Evolutionary conservation across 2,329 filamentous ascomycete species (phyloP).

Genomic region (Aspergillus eucalypticola): DNA sequence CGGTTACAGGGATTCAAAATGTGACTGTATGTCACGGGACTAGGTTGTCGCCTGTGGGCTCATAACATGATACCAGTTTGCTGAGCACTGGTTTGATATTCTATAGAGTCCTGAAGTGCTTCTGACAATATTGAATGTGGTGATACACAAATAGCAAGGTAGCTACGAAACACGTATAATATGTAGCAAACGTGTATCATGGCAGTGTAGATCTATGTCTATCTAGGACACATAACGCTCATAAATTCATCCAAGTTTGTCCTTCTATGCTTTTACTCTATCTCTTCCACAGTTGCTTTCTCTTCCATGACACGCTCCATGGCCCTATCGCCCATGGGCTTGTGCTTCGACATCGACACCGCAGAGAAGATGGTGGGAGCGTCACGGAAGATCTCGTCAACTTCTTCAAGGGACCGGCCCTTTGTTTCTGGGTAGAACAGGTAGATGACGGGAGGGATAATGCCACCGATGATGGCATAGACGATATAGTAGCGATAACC

Average conservation of each 20-base stretch:
- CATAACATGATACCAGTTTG: too few relatives aligned
- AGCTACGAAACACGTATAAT: too few relatives aligned
- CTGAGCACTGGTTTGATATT: too few relatives aligned
- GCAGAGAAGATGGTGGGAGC: conserved; percentile 13
- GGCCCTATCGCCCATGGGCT: neutral
- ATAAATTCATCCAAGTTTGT: neutral
- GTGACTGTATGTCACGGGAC: too few relatives aligned
- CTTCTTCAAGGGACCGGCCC: conserved; percentile 19
- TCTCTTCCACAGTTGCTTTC: neutral
- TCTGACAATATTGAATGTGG: too few relatives aligned
- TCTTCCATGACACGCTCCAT: conserved; percentile 3
- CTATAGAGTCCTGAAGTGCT: too few relatives aligned
- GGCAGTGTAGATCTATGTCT: neutral
- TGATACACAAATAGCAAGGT: too few relatives aligned
- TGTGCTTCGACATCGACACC: conserved; percentile 8
- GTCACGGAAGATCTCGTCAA: conserved; percentile 24
- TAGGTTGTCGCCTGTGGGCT: too few relatives aligned
- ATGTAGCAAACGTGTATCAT: too few relatives aligned
- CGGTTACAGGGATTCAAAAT: too few relatives aligned
- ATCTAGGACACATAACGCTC: neutral
- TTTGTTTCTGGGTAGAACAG: conserved; percentile 27
- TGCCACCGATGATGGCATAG: conserved; percentile 18
- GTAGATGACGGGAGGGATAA: conserved; percentile 17
- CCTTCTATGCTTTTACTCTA: neutral
- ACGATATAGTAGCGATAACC: conserved; percentile 23